These are phyloP conservation scores for Vaccinium corymbosum DNA, from an alignment of 148 eudicot species.

Conservation along the genomic window DNA sequence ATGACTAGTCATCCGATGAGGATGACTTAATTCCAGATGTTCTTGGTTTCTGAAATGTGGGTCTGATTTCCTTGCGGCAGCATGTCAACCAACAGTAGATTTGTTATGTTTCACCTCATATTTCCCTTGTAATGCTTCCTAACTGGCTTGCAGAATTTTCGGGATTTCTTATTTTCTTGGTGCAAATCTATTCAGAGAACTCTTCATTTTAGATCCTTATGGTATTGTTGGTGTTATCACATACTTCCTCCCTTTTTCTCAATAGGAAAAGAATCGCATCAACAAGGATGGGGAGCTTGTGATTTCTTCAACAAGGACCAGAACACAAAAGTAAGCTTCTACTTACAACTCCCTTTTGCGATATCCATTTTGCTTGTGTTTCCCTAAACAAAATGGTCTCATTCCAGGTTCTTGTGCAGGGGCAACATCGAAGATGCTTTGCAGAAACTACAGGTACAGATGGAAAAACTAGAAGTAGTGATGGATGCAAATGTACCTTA, in stretches of 20 bases:
- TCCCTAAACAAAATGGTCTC: slow-evolving; percentile 13
- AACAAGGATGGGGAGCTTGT: slow-evolving; percentile 88
- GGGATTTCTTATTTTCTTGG: neutral
- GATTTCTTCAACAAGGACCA: slow-evolving; percentile 73
- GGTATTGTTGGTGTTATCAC: neutral
- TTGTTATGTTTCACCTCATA: neutral
- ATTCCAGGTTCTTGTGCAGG: slow-evolving; percentile 39
- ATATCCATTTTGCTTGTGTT: slow-evolving; percentile 5
- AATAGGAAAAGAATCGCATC: slow-evolving; percentile 86
- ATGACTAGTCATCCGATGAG: neutral
- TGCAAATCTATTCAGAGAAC: neutral
- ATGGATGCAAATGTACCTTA: neutral
- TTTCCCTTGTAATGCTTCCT: neutral
- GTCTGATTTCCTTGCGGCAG: slow-evolving; percentile 7
- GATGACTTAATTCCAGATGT: neutral
- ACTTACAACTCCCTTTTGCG: slow-evolving; percentile 11
- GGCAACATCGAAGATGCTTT: slow-evolving; percentile 75
- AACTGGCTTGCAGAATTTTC: neutral
- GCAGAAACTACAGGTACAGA: slow-evolving; percentile 68
- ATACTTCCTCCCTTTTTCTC: slow-evolving; percentile 3
- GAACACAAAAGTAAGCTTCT: slow-evolving; percentile 66
- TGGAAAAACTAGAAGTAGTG: neutral
- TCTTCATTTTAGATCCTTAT: neutral
- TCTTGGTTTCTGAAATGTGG: neutral
- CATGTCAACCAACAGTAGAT: neutral